phyloP scores from a whole-genome alignment of 2,329 filamentous ascomycete genomes.

The Diplodia sapinea region DNA sequence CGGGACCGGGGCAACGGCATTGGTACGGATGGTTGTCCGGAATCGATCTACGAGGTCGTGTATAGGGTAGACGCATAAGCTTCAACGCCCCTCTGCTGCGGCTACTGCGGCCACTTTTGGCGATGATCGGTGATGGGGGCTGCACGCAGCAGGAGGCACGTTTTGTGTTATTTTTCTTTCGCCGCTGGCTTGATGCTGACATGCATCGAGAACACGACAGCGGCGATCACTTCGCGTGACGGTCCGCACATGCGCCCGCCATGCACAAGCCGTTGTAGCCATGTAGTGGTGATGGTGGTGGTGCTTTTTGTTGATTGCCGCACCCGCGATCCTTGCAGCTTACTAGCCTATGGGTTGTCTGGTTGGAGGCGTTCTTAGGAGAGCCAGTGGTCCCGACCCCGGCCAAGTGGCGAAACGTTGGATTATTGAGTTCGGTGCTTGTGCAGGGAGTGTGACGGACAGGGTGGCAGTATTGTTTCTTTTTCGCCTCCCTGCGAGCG shows the following conservation, averaged over 20 bases:
- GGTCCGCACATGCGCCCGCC: too few relatives aligned
- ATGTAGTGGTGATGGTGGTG: too few relatives aligned
- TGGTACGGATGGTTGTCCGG: background rate
- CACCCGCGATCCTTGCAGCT: background rate
- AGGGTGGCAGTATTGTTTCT: background rate
- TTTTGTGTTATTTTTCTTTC: background rate
- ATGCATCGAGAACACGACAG: background rate
- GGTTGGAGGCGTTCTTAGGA: background rate
- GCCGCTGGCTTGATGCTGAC: background rate
- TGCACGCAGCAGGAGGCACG: background rate
- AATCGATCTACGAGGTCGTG: background rate
- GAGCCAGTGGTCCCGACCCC: background rate
- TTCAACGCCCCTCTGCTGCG: background rate
- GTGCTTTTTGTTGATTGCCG: background rate
- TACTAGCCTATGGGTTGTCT: background rate
- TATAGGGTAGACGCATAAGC: background rate
- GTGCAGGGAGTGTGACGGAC: background rate
- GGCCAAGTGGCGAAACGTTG: background rate
- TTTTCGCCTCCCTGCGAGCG: background rate
- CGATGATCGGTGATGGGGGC: background rate
- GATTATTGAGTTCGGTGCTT: slow-evolving; percentile 1
- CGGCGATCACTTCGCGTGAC: background rate
- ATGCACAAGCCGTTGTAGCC: background rate
- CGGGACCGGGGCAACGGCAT: background rate
- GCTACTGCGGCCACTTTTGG: background rate